Base-by-base conservation (phyloP, 495 filamentous ascomycete genomes). In the Penicillium taxi region DNA sequence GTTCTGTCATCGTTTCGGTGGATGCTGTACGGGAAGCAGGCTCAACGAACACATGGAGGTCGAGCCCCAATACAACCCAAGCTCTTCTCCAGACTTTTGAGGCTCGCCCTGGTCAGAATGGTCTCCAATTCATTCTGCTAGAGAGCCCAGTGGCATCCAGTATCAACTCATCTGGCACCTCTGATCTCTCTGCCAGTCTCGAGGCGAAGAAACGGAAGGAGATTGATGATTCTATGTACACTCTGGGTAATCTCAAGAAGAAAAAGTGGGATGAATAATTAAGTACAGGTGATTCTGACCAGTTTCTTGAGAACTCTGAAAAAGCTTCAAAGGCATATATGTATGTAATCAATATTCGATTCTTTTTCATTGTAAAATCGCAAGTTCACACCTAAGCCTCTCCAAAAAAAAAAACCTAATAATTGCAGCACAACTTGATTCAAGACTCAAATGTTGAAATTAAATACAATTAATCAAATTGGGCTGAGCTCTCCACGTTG, bases 241-340 rank as follows among this genome's bases (percentile, higher is more conserved):
- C 67, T 2, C 59, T 86, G 31, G 81, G 77, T 32, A 80, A 77
- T 39, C 64, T 94, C 33, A 71, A 89, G 33, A 96, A 93, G 66
- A 73, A 42, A 33, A 41, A n/a, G n/a, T 45, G 35, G 5, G 43
- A 60, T 12, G 56, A 66, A 8, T 15, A 42, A 6, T 24, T 14
- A 18, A 37, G n/a, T n/a, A n/a, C n/a, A n/a, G n/a, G n/a, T n/a
- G n/a, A n/a, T n/a, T n/a, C n/a, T n/a, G n/a, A n/a, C n/a, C n/a
- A n/a, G n/a, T n/a, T n/a, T n/a, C n/a, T n/a, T n/a, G n/a, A n/a
- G n/a, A n/a, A n/a, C n/a, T n/a, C n/a, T n/a, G n/a, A n/a, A n/a
- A n/a, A n/a, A n/a, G n/a, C n/a, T n/a, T n/a, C n/a, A n/a, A n/a
- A n/a, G n/a, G n/a, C n/a, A n/a, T n/a, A n/a, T n/a, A n/a, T n/a